Evolutionary conservation across 306 rosid species (phyloP), one percentile per base, ranked within the genome.

Genomic region (Rubus parviflorus): DNA sequence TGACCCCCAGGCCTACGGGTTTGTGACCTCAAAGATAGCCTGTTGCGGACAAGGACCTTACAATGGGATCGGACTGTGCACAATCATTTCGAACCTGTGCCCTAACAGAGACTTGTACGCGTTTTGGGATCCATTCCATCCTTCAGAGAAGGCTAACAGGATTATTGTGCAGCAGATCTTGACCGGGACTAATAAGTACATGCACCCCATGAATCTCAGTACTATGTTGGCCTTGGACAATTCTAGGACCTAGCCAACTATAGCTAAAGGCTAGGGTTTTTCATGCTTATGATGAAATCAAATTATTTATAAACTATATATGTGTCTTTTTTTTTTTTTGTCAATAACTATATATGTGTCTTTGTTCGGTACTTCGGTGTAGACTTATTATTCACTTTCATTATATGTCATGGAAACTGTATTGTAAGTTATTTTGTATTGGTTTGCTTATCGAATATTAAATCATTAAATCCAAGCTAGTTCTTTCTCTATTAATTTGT

Each of bases 121-220:
- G 8, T 93, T 91, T 75, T 93, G 98, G 98, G 98, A 93, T 81
- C 48, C 90, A 57, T 93, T 89, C 54, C 98, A 93, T 79, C 97
- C 98, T 7, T 84, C 97, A 0, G 97, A 93, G 81, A 91, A 58
- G 61, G 98, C 98, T 0, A 84, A 76, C 75, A 22, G 85, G 64
- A 63, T 91, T 16, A 85, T 93, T 46, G 97, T 83, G 52, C 86
- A 83, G 56, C 92, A 83, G 25, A 89, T 93, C 53, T 42, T 93
- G 6, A 79, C 82, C 7, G 98, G 97, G 46, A 66, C 87, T 19
- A 51, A 53, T 22, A 71, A 84, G 58, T 87, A 86, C 75, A 93
- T 93, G 98, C 80, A 86, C 70, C 98, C 98, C 11, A 91, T 91
- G 93, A 93, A 93, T 56, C 98, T 93, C 82, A 80, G 72, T 84